Evolutionary conservation across 345 rosid genomes (phyloP).

Genomic region (Salix viminalis): DNA sequence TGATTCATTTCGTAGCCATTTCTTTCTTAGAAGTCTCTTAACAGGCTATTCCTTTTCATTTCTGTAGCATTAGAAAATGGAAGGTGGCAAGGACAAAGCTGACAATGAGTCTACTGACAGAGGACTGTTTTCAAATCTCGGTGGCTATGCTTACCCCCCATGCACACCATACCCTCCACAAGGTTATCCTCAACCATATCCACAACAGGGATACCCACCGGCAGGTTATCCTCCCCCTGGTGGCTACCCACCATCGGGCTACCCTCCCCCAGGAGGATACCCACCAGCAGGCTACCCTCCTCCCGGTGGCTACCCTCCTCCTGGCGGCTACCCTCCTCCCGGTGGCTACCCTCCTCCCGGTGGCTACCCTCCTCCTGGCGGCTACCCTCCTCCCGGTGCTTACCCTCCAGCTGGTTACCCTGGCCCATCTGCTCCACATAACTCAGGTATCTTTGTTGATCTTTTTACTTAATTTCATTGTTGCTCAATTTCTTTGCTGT

Average conservation of each 20-base stretch:
- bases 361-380: too few relatives aligned
- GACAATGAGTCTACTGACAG: constrained; percentile 43
- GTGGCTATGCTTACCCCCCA: neutral
- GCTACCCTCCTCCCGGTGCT: too few relatives aligned
- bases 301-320: constrained; percentile 29
- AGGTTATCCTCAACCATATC: constrained; percentile 18
- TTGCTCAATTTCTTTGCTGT: too few relatives aligned
- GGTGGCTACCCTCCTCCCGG: too few relatives aligned
- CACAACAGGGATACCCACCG: constrained; percentile 41
- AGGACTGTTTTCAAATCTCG: constrained; percentile 64
- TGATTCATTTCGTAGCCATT: neutral
- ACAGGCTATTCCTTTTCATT: neutral
- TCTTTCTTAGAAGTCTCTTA: neutral
- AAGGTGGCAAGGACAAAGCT: constrained; percentile 44
- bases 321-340: too few relatives aligned
- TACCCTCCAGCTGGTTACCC: constrained; percentile 38
- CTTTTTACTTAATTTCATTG: neutral
- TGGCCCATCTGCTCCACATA: neutral
- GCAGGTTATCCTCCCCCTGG: constrained; percentile 37
- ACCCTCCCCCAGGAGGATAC: constrained; percentile 17
- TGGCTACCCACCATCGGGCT: constrained; percentile 38
- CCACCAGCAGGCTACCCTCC: constrained; percentile 35
- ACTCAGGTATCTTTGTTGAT: constrained; percentile 35
- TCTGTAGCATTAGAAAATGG: constrained; percentile 27
- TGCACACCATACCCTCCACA: constrained; percentile 31